A percentile compares a stretch with the other conserved stretches of the same genome.
Conservation (phyloP, 2,329 filamentous ascomycete genomes). For the Chaetoscypha palmicola region DNA sequence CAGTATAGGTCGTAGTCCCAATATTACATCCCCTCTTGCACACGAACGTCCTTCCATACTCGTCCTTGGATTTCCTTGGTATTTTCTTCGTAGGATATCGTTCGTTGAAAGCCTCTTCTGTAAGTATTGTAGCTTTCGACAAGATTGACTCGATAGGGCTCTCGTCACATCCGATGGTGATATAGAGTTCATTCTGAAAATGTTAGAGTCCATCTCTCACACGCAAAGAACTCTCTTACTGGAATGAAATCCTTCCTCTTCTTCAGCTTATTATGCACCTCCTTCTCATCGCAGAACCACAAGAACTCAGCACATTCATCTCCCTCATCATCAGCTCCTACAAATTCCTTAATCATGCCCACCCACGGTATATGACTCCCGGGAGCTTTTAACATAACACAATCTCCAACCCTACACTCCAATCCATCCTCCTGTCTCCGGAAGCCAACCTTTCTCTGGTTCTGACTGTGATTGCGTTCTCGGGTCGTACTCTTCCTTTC, state of each 20-base stretch:
- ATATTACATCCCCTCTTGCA: constrained; percentile 87
- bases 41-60: constrained; percentile 80
- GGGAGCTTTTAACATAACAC: constrained; percentile 80
- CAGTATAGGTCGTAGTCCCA: constrained; percentile 81
- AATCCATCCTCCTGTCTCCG: constrained; percentile 64
- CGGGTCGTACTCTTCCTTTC: constrained; percentile 15
- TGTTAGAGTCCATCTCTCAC: constrained; percentile 4
- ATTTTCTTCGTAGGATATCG: constrained; percentile 70
- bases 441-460: constrained; percentile 65
- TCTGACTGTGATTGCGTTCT: constrained; percentile 24
- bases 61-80: constrained; percentile 57
- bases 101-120: constrained; percentile 57
- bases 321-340: constrained; percentile 64
- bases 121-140: constrained; percentile 77
- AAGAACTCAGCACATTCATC: constrained; percentile 82
- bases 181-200: constrained; percentile 77
- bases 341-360: constrained; percentile 77
- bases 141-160: constrained; percentile 87
- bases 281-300: constrained; percentile 74
- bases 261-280: constrained; percentile 54
- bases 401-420: constrained; percentile 73
- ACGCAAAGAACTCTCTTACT: no score
- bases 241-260: constrained; percentile 73
- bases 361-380: constrained; percentile 86
- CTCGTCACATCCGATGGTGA: constrained; percentile 78